A percentile compares a stretch with the other conserved stretches of the same genome.
Conservation (phyloP, 805 yeast species). For the Nakazawaea siamensis region DNA sequence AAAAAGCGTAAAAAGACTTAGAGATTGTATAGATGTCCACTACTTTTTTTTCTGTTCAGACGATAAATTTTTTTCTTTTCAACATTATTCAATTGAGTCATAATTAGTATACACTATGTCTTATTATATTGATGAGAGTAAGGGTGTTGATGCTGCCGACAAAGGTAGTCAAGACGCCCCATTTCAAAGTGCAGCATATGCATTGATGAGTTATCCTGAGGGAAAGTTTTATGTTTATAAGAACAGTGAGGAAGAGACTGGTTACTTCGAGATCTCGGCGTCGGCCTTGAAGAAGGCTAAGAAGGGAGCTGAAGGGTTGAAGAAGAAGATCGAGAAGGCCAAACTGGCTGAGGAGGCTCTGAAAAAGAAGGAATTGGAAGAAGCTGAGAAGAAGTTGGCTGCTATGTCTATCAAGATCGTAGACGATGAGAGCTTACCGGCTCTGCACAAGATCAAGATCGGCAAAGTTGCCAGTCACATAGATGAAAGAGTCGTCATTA, state of each 20-base stretch:
- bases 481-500: constrained; percentile 65
- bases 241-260: constrained; percentile 44
- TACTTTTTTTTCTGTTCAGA: too few relatives aligned
- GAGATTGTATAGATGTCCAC: too few relatives aligned
- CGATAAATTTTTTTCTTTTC: too few relatives aligned
- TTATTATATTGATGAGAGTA: constrained; percentile 65
- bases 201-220: constrained; percentile 44
- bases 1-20: too few relatives aligned
- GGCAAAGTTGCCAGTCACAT: constrained; percentile 41
- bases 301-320: constrained; percentile 89
- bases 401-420: constrained; percentile 68
- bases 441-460: constrained; percentile 63
- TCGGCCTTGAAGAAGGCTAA: constrained; percentile 93
- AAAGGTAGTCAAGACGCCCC: constrained; percentile 65
- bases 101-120: too few relatives aligned
- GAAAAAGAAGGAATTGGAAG: constrained; percentile 55
- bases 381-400: constrained; percentile 67
- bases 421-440: constrained; percentile 68
- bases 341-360: constrained; percentile 45
- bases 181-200: constrained; percentile 78
- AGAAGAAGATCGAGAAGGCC: constrained; percentile 69
- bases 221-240: constrained; percentile 54
- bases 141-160: constrained; percentile 55
- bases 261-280: constrained; percentile 71
- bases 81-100: too few relatives aligned